These are phyloP conservation scores for Cicer chorassanicum DNA, from an alignment of 306 rosid species.

Conservation along the genomic window DNA sequence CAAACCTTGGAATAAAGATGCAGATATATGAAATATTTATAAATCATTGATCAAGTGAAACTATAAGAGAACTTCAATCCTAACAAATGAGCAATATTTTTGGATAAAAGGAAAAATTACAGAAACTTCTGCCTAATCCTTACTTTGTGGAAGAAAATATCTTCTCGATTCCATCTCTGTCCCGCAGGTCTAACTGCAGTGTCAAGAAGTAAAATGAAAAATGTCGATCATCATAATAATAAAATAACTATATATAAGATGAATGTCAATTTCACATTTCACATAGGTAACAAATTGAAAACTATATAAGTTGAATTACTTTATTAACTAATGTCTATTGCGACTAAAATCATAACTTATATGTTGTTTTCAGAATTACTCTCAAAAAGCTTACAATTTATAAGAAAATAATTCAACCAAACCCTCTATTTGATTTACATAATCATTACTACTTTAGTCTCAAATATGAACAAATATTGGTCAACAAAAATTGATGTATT, in stretches of 20 bases:
- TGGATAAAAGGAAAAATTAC: neutral
- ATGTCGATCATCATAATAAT: neutral
- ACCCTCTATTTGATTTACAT: neutral
- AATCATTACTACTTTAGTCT: no score
- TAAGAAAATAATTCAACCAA: neutral
- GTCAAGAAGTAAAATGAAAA: constrained; percentile 38
- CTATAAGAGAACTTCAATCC: constrained; percentile 20
- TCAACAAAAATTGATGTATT: no score
- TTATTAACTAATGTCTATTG: constrained; percentile 6
- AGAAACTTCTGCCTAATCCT: constrained; percentile 44
- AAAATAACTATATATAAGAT: constrained; percentile 11
- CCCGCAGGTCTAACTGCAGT: constrained; percentile 79
- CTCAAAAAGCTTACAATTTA: neutral
- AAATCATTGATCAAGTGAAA: constrained; percentile 6
- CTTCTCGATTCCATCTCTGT: constrained; percentile 68
- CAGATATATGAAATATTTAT: constrained; percentile 2
- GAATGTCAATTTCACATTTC: neutral
- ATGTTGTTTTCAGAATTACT: neutral
- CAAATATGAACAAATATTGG: no score
- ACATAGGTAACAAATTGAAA: neutral
- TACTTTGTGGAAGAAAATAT: constrained; percentile 73
- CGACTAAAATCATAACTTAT: neutral
- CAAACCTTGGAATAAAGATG: constrained; percentile 63
- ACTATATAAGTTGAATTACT: neutral
- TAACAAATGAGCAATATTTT: neutral